Conservation (phyloP, 1,284 basidiomycete genomes). For the Xerocomus amazonicus region DNA sequence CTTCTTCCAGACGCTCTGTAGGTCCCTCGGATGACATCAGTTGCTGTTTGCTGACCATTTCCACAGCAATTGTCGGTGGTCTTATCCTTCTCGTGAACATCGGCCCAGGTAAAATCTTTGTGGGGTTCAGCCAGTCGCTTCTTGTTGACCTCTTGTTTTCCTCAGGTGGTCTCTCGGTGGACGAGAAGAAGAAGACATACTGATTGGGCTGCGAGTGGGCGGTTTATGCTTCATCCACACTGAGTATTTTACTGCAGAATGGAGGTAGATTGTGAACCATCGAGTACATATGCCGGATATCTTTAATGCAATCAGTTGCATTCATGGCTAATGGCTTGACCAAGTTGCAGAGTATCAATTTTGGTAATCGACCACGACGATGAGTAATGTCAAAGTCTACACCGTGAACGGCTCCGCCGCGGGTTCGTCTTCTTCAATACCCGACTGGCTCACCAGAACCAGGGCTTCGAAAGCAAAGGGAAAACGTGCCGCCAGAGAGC, state of each 20-base stretch:
- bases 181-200: constrained; percentile 98
- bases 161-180: constrained; percentile 88
- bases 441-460: constrained; percentile 85
- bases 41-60: constrained; percentile 21
- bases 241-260: neutral
- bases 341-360: no score
- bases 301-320: constrained; percentile 6
- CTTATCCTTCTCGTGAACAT: constrained; percentile 97
- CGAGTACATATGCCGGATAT: constrained; percentile 20
- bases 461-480: constrained; percentile 50
- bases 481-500: constrained; percentile 63
- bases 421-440: constrained; percentile 80
- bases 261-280: constrained; percentile 9
- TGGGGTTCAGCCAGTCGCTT: neutral
- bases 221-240: neutral
- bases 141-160: constrained; percentile 1
- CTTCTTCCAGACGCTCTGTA: constrained; percentile 93
- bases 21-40: constrained; percentile 30
- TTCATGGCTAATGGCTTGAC: no score
- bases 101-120: constrained; percentile 69
- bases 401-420: constrained; percentile 86
- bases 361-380: neutral
- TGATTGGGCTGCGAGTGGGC: constrained; percentile 30
- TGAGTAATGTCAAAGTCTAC: constrained; percentile 70
- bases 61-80: constrained; percentile 90